phyloP scores from a whole-genome alignment of 257 asterid species.

The Coffea canephora region DNA sequence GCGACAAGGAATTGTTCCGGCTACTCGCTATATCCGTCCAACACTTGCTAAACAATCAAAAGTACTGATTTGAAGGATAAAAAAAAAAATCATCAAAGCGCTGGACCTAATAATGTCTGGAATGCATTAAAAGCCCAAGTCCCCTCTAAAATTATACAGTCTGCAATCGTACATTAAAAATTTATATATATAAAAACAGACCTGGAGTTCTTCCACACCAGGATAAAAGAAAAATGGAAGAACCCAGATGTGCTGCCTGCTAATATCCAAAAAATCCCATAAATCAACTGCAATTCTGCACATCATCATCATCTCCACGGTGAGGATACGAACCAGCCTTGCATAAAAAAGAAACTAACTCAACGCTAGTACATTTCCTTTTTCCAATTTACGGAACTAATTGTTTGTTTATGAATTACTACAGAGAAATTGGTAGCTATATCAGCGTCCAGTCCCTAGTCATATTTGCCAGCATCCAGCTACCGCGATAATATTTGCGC shows the following conservation, averaged over 20 bases:
- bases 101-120: not conserved
- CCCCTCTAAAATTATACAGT: constrained; percentile 2
- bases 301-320: constrained; percentile 15
- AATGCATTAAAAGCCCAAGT: constrained; percentile 2
- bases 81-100: not conserved
- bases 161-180: not conserved
- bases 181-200: too few species aligned
- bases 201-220: constrained; percentile 11
- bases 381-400: constrained; percentile 3
- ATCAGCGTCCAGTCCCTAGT: constrained; percentile 17
- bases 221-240: constrained; percentile 14
- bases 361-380: constrained; percentile 15
- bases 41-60: too few species aligned
- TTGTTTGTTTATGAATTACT: constrained; percentile 21
- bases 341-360: constrained; percentile 15
- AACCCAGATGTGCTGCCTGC: not conserved
- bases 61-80: too few species aligned
- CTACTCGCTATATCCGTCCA: too few species aligned
- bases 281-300: constrained; percentile 13
- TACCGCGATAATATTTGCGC: constrained; percentile 41
- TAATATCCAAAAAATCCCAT: not conserved
- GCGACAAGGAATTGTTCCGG: not conserved
- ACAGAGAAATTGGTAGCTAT: constrained; percentile 20
- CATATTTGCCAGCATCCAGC: constrained; percentile 13
- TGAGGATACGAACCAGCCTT: constrained; percentile 13